phyloP scores from a whole-genome alignment of 2,329 filamentous ascomycete species.

The Beauveria scarabaeidicola region DNA sequence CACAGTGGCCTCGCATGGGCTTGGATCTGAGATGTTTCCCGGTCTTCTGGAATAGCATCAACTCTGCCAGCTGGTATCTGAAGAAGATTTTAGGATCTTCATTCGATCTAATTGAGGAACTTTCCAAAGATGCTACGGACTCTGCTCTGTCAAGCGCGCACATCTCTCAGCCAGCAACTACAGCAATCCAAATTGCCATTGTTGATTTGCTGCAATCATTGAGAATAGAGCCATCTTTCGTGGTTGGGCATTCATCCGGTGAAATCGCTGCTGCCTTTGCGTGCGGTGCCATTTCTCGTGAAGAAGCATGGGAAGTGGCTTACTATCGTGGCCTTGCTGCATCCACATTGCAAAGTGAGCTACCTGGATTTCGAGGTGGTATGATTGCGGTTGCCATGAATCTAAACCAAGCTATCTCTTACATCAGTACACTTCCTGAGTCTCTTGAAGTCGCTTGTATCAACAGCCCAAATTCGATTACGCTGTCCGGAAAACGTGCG shows the following conservation, averaged over 20 bases:
- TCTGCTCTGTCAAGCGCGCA: conserved; percentile 26
- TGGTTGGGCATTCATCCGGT: conserved; percentile 39
- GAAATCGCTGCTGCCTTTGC: conserved; percentile 39
- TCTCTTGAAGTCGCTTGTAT: conserved; percentile 32
- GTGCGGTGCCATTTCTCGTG: conserved; percentile 25
- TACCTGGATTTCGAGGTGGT: conserved; percentile 24
- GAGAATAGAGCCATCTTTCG: conserved; percentile 23
- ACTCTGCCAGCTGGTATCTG: conserved; percentile 24
- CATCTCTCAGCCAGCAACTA: conserved; percentile 34
- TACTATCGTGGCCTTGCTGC: conserved; percentile 33
- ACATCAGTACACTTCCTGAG: conserved; percentile 17
- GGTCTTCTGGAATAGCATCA: conserved; percentile 32
- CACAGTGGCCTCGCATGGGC: conserved; percentile 36
- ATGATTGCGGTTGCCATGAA: conserved; percentile 36
- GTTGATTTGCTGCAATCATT: conserved; percentile 31
- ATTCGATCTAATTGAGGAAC: conserved; percentile 29
- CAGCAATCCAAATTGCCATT: conserved; percentile 33
- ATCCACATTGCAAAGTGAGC: conserved; percentile 19
- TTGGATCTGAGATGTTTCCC: conserved; percentile 32
- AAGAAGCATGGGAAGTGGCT: conserved; percentile 33
- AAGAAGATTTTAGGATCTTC: conserved; percentile 20
- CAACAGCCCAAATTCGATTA: conserved; percentile 36
- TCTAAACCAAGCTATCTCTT: conserved; percentile 18
- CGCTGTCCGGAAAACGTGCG: conserved; percentile 32
- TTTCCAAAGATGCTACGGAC: conserved; percentile 19